Base-by-base conservation (phyloP, 2,329 filamentous ascomycete genomes). In the Zymoseptoria ardabiliae region DNA sequence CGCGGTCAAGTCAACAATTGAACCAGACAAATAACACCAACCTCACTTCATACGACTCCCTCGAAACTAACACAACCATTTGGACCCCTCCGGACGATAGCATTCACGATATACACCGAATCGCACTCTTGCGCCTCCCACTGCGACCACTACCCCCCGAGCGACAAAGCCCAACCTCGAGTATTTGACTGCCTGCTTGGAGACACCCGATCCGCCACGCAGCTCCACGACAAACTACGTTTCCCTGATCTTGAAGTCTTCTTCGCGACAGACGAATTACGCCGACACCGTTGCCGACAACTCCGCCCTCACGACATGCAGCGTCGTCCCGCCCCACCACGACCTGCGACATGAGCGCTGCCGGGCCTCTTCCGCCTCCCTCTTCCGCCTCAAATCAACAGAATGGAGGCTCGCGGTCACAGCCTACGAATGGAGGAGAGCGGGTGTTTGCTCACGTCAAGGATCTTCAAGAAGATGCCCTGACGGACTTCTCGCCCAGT, bases 391-490 rank as follows among this genome's bases (percentile, higher is more conserved):
- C 54, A 10, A 49, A 17, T 19, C 53, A 54, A 41, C 53, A 50
- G 57, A 49, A 51, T 41, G 21, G 21, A 20, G 10, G 3, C 23
- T 19, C 51, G 51, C 57, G 28, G 22, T 30, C 50, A 21, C 20
- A 51, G 19, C 13, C 50, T 21, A 19, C 49, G 60, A 61, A 63
- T 57, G 61, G 62, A 50, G 63, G 63, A 54, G 68, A 70, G 53
- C 63, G 62, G 51, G 61, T 65, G 4, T 72, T 65, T 59, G 65
- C 63, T 4, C 75, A 78, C 63, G 76, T 80, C 41, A 69, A 75
- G 28, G 77, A 79, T 61, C 73, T 80, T 21, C 68, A 75, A 58
- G 73, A 71, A 23, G 71, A 72, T 23, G 76, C 77, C 1, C 67
- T 71, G 13, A 70, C 72, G 17, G 73, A 71, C 54, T 72, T 64